Base-by-base conservation (phyloP, 2,329 filamentous ascomycete species). In the Diplodia sapinea region DNA sequence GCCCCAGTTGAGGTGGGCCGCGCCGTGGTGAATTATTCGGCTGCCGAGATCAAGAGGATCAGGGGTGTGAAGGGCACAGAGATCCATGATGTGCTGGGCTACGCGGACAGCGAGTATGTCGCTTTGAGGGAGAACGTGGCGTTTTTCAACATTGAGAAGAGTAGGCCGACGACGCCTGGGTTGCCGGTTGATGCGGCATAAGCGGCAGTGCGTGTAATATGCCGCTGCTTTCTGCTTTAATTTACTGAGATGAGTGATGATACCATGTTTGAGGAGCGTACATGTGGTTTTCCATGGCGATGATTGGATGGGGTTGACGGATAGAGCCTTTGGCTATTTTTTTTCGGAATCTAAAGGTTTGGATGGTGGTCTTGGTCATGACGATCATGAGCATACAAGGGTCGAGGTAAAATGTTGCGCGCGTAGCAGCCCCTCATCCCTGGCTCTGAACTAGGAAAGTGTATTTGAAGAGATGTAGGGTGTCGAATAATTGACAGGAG, bases 51-150 rank as follows among this genome's bases (percentile, higher is more conserved):
- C 69, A 82, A 84, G 68, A 84, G 91, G 62, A 97, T 99, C 76
- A 93, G 91, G 81, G 95, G 95, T 1, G 84, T 91, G 71, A 88
- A 91, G 76, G 97, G 93, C 75, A 87, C 85, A 6, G 91, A 97
- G 76, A 97, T 99, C 70, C 84, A 89, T 57, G 84, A 86, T 11
- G 82, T 95, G 54, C 81, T 99, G 38, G 95, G 94, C 3, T 99
- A 97, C 79, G 92, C 93, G 23, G 94, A 97, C 77, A 96, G 91
- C 74, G 93, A 98, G 80, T 97, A 98, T 80, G 91, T 98, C 50
- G 94, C 93, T 11, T 84, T 95, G 74, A 85, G 93, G 70, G 93
- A 96, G 78, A 94, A 96, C 73, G 89, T 97, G 70, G 93, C 92
- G 54, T 88, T 97, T 72, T 89, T 91, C 65, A 77, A 73, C 0